phyloP scores from a whole-genome alignment of 2,329 filamentous ascomycete genomes.

The Phoma sp. region DNA sequence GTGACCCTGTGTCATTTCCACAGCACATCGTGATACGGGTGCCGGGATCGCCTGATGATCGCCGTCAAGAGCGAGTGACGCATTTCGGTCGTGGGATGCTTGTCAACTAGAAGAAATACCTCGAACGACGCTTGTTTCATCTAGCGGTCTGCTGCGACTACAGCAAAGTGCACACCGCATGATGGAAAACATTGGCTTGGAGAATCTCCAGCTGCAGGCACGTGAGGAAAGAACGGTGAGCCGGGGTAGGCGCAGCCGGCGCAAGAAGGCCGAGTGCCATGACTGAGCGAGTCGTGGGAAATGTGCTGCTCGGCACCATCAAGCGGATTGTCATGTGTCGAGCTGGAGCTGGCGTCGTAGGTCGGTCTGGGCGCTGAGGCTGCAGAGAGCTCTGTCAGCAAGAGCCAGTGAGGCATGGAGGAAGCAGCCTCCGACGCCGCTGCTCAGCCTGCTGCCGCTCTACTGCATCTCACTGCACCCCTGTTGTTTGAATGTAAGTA shows the following conservation, averaged over 20 bases:
- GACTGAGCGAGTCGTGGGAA: constrained; percentile 1
- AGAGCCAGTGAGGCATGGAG: constrained; percentile 36
- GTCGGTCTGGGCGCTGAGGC: constrained; percentile 19
- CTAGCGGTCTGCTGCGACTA: constrained; percentile 24
- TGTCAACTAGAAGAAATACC: constrained; percentile 17
- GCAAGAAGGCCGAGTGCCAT: neutral
- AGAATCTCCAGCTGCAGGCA: constrained; percentile 12
- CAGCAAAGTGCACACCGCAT: constrained; percentile 15
- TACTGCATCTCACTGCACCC: constrained; percentile 8
- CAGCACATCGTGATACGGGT: constrained; percentile 20
- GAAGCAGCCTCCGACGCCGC: constrained; percentile 25
- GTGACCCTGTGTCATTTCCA: constrained; percentile 30
- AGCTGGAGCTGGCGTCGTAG: constrained; percentile 5
- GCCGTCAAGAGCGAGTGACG: constrained; percentile 42
- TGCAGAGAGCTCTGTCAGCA: constrained; percentile 20
- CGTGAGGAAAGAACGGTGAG: constrained; percentile 18
- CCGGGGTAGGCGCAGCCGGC: constrained; percentile 7
- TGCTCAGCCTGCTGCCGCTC: constrained; percentile 14
- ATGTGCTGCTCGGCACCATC: constrained; percentile 1
- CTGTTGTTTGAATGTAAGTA: neutral
- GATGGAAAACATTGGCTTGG: constrained; percentile 18
- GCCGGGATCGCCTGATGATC: constrained; percentile 37
- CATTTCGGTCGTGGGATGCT: constrained; percentile 14
- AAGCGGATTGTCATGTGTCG: constrained; percentile 2
- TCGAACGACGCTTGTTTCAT: constrained; percentile 43